Evolutionary conservation across 2,329 filamentous ascomycete genomes (phyloP).

Genomic region (Hymenoscyphus linearis): DNA sequence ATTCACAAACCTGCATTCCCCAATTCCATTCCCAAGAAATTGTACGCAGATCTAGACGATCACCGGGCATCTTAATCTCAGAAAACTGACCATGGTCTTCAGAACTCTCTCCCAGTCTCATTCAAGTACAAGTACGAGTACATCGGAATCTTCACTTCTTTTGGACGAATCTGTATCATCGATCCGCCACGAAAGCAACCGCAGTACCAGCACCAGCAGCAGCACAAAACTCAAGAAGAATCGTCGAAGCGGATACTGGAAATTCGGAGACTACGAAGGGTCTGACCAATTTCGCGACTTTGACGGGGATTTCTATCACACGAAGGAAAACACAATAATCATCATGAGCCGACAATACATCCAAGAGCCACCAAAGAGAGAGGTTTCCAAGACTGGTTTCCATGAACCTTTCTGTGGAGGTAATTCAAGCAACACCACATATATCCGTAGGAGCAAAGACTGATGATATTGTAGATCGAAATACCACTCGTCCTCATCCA

Average conservation of each 20-base stretch:
- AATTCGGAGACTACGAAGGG: not conserved
- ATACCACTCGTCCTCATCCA: slow-evolving; percentile 58
- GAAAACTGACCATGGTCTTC: not conserved
- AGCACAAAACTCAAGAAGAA: not conserved
- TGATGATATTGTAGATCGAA: slow-evolving; percentile 36
- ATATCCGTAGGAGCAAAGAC: not conserved
- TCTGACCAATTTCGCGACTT: not conserved
- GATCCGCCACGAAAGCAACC: not conserved
- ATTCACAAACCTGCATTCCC: not conserved
- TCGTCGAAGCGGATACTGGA: not conserved
- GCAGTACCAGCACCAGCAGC: not conserved
- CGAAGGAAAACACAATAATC: slow-evolving; percentile 1
- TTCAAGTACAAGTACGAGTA: too few species aligned
- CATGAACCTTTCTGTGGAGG: slow-evolving; percentile 29
- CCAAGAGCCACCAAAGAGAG: slow-evolving; percentile 13
- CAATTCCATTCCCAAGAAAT: not conserved
- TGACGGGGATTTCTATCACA: slow-evolving; percentile 1
- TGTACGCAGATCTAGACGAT: not conserved
- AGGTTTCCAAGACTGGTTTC: slow-evolving; percentile 32
- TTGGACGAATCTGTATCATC: not conserved
- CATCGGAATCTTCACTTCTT: not conserved
- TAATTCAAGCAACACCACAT: slow-evolving; percentile 5
- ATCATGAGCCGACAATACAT: slow-evolving; percentile 17
- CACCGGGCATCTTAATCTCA: not conserved
- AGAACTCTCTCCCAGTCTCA: not conserved